phyloP scores from a whole-genome alignment of 1,139 yeast species.

The Diutina sp. region DNA sequence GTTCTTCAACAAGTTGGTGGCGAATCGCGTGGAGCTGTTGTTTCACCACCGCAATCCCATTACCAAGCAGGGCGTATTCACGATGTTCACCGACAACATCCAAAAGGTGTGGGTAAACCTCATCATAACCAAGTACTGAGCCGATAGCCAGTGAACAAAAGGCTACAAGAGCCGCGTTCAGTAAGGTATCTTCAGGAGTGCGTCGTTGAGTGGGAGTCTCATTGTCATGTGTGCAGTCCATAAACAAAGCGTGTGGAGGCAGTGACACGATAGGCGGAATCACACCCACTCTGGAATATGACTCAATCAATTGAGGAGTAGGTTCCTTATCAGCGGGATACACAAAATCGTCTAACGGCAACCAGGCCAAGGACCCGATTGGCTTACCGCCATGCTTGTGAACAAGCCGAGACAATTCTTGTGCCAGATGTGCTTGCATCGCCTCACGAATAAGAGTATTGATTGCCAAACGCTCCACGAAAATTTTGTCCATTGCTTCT shows the following conservation, averaged over 20 bases:
- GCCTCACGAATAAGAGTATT: slow-evolving; percentile 89
- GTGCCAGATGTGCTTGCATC: slow-evolving; percentile 90
- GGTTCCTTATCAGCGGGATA: slow-evolving; percentile 44
- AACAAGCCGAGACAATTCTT: slow-evolving; percentile 74
- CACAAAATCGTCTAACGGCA: slow-evolving; percentile 60
- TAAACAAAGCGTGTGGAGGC: slow-evolving; percentile 83
- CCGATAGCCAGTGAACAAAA: slow-evolving; percentile 93
- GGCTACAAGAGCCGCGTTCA: slow-evolving; percentile 89
- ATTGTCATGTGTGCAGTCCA: slow-evolving; percentile 98
- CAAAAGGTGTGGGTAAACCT: slow-evolving; percentile 69
- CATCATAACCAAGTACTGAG: slow-evolving; percentile 90
- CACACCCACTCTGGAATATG: slow-evolving; percentile 11
- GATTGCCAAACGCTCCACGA: slow-evolving; percentile 82
- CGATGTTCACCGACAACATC: slow-evolving; percentile 75
- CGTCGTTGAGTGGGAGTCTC: slow-evolving; percentile 82
- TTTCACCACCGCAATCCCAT: slow-evolving; percentile 71
- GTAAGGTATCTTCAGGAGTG: slow-evolving; percentile 86
- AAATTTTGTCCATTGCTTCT: slow-evolving; percentile 78
- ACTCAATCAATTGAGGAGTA: slow-evolving; percentile 25
- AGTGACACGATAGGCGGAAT: slow-evolving; percentile 54
- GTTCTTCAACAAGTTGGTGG: slow-evolving; percentile 47
- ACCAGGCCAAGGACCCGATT: slow-evolving; percentile 76
- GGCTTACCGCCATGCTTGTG: slow-evolving; percentile 94
- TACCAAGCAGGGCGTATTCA: slow-evolving; percentile 34
- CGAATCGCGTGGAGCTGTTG: slow-evolving; percentile 45